These are phyloP conservation scores for Bacidia rubella DNA, from an alignment of 495 filamentous ascomycete genomes.

Conservation along the genomic window DNA sequence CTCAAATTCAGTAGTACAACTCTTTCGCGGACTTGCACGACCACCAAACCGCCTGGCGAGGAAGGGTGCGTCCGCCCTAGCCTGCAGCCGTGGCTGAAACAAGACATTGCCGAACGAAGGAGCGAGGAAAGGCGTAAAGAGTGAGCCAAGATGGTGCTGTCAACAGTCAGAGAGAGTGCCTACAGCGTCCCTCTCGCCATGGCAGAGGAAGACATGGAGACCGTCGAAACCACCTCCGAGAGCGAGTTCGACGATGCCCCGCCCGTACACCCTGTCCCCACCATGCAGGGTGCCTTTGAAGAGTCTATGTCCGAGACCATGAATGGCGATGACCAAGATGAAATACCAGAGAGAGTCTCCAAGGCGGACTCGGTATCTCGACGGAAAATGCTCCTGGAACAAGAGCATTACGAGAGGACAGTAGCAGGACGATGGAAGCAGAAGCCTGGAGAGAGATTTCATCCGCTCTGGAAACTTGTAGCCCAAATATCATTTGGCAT, in stretches of 20 bases:
- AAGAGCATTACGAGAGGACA: conserved; percentile 45
- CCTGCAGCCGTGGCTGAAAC: conserved; percentile 5
- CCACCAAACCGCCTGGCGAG: background rate
- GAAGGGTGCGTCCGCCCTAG: background rate
- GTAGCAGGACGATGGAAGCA: conserved; percentile 63
- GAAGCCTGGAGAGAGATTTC: conserved; percentile 52
- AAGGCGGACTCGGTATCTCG: conserved; percentile 51
- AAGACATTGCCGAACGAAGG: background rate
- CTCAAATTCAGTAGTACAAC: background rate
- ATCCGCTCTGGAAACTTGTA: conserved; percentile 80
- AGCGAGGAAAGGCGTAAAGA: background rate
- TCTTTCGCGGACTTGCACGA: background rate
- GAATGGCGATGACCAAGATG: conserved; percentile 29
- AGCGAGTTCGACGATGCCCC: conserved; percentile 24
- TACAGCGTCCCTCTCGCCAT: conserved; percentile 18
- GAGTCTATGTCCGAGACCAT: conserved; percentile 71
- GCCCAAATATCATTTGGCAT: conserved; percentile 91
- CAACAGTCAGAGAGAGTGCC: conserved; percentile 15
- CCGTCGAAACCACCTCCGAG: conserved; percentile 15
- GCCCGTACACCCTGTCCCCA: conserved; percentile 64
- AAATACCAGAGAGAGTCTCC: conserved; percentile 34
- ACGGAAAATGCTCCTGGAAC: conserved; percentile 55
- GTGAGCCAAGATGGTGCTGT: conserved; percentile 15
- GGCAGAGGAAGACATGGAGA: conserved; percentile 19
- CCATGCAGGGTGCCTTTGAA: conserved; percentile 84